Conservation (phyloP, 257 asterid species). For the Buddleja alternifolia region DNA sequence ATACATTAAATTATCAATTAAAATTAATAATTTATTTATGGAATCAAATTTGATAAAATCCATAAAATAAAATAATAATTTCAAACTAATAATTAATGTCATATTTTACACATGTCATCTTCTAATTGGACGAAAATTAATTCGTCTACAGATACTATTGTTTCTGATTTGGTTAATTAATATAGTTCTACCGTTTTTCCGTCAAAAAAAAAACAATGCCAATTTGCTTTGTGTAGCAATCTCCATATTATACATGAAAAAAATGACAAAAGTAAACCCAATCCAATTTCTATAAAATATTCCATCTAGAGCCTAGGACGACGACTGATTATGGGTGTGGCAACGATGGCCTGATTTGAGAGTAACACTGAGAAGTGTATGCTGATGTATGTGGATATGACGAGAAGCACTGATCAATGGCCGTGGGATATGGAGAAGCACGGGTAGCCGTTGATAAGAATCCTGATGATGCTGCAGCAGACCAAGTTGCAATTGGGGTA, state of each 20-base stretch:
- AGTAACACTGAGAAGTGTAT: conserved; percentile 36
- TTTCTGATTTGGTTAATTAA: too few relatives aligned
- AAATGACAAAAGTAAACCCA: conserved; percentile 2
- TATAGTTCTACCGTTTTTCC: too few relatives aligned
- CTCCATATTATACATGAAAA: conserved; percentile 17
- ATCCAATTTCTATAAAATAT: conserved; percentile 16
- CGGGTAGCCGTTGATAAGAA: conserved; percentile 58
- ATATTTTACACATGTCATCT: too few relatives aligned
- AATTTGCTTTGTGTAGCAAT: background rate
- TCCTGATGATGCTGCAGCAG: conserved; percentile 95
- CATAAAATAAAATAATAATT: too few relatives aligned
- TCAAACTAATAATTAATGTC: too few relatives aligned
- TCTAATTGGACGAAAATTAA: too few relatives aligned
- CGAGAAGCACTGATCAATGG: conserved; percentile 43
- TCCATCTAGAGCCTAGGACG: background rate
- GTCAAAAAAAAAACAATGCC: background rate
- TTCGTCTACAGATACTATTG: too few relatives aligned
- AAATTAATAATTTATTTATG: too few relatives aligned
- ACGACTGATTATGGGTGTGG: conserved; percentile 36
- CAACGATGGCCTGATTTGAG: conserved; percentile 40
- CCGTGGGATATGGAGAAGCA: conserved; percentile 27
- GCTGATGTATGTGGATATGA: conserved; percentile 36
- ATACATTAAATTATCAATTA: too few relatives aligned
- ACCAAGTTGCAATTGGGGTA: conserved; percentile 41
- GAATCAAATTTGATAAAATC: too few relatives aligned